Conservation (phyloP, 192 early-diverging fungal genomes). For the Spinellus fusiger region DNA sequence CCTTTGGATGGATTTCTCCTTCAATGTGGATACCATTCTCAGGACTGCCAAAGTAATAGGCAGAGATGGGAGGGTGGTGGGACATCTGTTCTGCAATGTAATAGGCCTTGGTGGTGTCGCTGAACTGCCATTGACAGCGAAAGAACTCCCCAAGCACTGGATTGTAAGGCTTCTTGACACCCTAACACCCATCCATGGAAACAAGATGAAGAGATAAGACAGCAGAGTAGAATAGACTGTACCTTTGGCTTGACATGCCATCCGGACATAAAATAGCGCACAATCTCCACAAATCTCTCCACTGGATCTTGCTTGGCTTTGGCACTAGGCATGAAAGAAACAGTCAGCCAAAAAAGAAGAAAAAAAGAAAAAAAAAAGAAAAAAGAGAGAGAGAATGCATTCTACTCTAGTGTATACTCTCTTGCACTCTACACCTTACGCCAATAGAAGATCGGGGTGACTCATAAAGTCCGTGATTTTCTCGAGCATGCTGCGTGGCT, state of each 20-base stretch:
- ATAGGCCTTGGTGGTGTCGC: conserved; percentile 58
- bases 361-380: too few relatives aligned
- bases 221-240: neutral
- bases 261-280: conserved; percentile 81
- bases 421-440: conserved; percentile 39
- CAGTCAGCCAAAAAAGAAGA: too few relatives aligned
- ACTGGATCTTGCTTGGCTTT: conserved; percentile 63
- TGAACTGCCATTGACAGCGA: conserved; percentile 66
- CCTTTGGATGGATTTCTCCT: conserved; percentile 77
- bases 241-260: conserved; percentile 92
- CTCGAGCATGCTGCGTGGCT: conserved; percentile 90
- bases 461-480: conserved; percentile 95
- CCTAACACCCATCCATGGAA: conserved; percentile 32
- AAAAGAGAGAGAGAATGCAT: too few relatives aligned
- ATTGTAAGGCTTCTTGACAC: conserved; percentile 91
- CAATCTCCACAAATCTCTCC: conserved; percentile 74
- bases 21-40: conserved; percentile 68
- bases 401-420: neutral
- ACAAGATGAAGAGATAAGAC: neutral
- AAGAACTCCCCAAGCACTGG: conserved; percentile 90
- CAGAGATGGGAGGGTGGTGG: conserved; percentile 88
- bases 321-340: too few relatives aligned
- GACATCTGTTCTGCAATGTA: conserved; percentile 87
- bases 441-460: conserved; percentile 74
- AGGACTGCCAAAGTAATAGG: conserved; percentile 75